Evolutionary conservation across 768 basidiomycete species (phyloP).

Genomic region (Mycena galericulata): DNA sequence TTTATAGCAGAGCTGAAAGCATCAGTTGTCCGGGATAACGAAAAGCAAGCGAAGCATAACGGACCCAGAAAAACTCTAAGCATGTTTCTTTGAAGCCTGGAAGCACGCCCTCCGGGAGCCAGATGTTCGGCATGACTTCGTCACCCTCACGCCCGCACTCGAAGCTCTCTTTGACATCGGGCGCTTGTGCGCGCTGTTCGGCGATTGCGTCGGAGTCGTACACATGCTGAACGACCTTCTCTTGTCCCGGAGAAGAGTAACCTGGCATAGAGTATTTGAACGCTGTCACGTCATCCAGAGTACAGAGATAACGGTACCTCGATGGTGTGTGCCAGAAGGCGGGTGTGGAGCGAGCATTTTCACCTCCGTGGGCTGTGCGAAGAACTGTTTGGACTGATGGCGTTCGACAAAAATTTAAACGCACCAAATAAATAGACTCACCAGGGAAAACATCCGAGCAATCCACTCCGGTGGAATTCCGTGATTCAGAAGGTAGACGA

Average conservation of each 20-base stretch:
- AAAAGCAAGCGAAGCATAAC: no score
- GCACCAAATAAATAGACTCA: slow-evolving; percentile 25
- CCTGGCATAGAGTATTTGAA: slow-evolving; percentile 31
- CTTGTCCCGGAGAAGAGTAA: slow-evolving; percentile 45
- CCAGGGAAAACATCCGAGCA: slow-evolving; percentile 47
- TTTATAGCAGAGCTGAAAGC: slow-evolving; percentile 55
- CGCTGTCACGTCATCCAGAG: neutral
- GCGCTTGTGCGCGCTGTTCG: slow-evolving; percentile 36
- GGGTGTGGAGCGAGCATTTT: slow-evolving; percentile 52
- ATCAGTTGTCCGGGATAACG: no score
- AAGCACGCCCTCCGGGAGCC: slow-evolving; percentile 64
- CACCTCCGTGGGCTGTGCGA: slow-evolving; percentile 42
- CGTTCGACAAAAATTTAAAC: neutral
- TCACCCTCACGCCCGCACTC: slow-evolving; percentile 66
- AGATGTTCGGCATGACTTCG: slow-evolving; percentile 63
- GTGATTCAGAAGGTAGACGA: slow-evolving; percentile 48
- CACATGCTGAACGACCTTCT: slow-evolving; percentile 39
- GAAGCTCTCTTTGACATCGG: slow-evolving; percentile 65
- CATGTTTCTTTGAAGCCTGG: slow-evolving; percentile 67
- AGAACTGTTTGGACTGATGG: slow-evolving; percentile 46
- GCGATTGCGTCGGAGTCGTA: slow-evolving; percentile 32
- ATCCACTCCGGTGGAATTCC: slow-evolving; percentile 43
- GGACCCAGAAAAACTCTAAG: slow-evolving; percentile 65
- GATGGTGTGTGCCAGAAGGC: slow-evolving; percentile 46
- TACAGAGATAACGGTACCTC: slow-evolving; percentile 36